Evolutionary conservation across 164 flowering plant species (phyloP).

Genomic region (Cinnamomum micranthum): DNA sequence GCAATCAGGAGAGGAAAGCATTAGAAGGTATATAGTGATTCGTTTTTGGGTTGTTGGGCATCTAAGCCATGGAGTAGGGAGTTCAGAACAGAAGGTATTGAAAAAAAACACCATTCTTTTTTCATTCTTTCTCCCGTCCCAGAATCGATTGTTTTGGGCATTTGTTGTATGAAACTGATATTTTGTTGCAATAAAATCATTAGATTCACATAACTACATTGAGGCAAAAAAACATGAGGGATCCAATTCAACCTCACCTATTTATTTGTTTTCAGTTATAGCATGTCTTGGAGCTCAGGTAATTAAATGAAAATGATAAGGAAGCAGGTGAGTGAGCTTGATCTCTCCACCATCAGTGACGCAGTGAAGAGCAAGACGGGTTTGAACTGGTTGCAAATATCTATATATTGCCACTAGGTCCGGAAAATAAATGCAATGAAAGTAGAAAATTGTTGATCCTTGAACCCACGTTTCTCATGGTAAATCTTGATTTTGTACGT

Average conservation of each 20-base stretch:
- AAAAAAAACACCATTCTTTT: slow-evolving; percentile 35
- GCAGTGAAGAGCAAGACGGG: slow-evolving; percentile 12
- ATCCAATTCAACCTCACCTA: background rate
- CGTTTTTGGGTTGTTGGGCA: background rate
- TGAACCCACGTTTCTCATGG: background rate
- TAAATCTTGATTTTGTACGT: background rate
- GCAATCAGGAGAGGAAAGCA: background rate
- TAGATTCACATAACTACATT: slow-evolving; percentile 20
- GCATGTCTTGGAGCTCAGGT: background rate
- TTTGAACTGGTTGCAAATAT: background rate
- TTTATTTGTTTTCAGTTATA: background rate
- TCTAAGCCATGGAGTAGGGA: slow-evolving; percentile 6
- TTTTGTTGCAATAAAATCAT: slow-evolving; percentile 35
- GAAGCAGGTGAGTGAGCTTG: slow-evolving; percentile 32
- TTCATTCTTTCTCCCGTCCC: slow-evolving; percentile 29
- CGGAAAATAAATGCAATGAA: background rate
- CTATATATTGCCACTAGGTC: background rate
- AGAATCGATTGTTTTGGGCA: slow-evolving; percentile 29
- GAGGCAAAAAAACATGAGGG: background rate
- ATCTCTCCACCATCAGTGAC: slow-evolving; percentile 18
- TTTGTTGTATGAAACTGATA: slow-evolving; percentile 13
- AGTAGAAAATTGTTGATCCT: background rate
- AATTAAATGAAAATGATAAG: background rate
- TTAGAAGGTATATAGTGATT: slow-evolving; percentile 10
- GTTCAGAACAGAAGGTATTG: slow-evolving; percentile 1